These are phyloP conservation scores for Malus hybrid DNA, from an alignment of 331 rosid genomes.

Conservation along the genomic window DNA sequence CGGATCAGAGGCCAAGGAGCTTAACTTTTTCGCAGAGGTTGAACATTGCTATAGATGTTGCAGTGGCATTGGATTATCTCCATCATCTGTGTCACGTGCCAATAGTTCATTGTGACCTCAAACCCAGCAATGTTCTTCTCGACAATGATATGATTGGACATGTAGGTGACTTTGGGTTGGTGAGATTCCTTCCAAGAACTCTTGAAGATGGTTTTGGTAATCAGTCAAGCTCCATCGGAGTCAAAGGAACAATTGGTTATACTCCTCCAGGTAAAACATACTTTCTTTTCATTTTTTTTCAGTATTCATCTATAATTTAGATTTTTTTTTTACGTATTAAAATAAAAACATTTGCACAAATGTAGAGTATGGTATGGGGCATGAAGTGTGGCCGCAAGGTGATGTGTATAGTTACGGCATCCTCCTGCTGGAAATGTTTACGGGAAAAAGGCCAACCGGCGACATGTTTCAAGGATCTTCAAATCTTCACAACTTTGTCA, in stretches of 20 bases:
- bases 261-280: not conserved
- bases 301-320: not conserved
- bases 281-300: not conserved
- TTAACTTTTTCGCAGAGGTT: not conserved
- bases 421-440: not conserved
- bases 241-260: not conserved
- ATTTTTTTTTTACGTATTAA: not conserved
- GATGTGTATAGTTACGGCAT: not conserved
- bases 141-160: too few relatives aligned
- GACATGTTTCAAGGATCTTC: not conserved
- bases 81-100: not conserved
- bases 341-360: not conserved
- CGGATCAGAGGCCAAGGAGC: not conserved
- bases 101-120: too few relatives aligned
- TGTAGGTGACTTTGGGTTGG: too few relatives aligned
- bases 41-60: not conserved
- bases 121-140: too few relatives aligned
- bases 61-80: not conserved
- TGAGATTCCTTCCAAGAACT: too few relatives aligned
- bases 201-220: too few relatives aligned
- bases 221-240: not conserved
- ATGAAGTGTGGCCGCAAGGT: too few relatives aligned
- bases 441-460: not conserved
- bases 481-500: not conserved
- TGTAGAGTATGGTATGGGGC: too few relatives aligned